phyloP scores from a whole-genome alignment of 2,329 filamentous ascomycete species.

The Exophiala spinifera region DNA sequence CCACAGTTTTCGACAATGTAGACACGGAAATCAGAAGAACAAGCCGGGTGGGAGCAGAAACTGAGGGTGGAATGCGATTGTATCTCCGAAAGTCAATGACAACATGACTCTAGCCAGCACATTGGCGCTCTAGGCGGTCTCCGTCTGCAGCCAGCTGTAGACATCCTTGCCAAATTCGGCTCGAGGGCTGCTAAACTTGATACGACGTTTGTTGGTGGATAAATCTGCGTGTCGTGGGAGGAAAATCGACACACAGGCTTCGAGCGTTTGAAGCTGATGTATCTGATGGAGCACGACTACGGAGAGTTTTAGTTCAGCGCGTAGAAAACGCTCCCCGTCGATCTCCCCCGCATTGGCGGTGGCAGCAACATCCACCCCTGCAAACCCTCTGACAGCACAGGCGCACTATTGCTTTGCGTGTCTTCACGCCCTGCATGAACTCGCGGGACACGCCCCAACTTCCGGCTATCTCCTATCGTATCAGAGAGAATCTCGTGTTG shows the following conservation, averaged over 20 bases:
- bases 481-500: neutral
- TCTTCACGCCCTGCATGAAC: neutral
- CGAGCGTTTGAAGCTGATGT: too few relatives aligned
- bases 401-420: too few relatives aligned
- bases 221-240: too few relatives aligned
- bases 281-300: too few relatives aligned
- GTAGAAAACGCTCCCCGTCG: neutral
- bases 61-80: constrained; percentile 15
- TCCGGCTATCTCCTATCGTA: neutral
- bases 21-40: neutral
- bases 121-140: neutral
- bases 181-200: neutral
- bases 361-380: too few relatives aligned
- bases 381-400: neutral
- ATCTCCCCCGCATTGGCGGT: neutral
- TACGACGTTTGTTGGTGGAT: neutral
- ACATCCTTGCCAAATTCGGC: neutral
- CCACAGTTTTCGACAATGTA: neutral
- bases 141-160: neutral
- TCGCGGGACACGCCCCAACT: neutral
- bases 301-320: neutral
- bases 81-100: constrained; percentile 21
- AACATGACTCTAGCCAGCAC: constrained; percentile 24
- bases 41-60: constrained; percentile 1
- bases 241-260: too few relatives aligned